Evolutionary conservation across 345 rosid genomes (phyloP), one percentile per base, ranked within the genome.

Genomic region (Nephelium lappaceum): DNA sequence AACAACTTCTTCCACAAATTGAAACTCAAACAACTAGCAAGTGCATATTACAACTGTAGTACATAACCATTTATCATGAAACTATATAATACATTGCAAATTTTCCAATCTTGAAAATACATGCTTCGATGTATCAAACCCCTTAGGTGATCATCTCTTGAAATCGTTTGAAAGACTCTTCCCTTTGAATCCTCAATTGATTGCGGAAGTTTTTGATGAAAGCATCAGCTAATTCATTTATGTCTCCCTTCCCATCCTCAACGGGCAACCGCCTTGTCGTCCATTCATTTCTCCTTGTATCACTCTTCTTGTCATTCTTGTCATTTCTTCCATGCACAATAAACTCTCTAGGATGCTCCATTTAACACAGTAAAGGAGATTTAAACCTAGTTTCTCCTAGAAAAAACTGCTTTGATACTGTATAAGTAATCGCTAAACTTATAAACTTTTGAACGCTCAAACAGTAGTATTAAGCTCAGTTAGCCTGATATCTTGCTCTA

Each of bases 151-250:
- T 79, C 84, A 70, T 81, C 51, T 81, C 83, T 5, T 74, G 84
- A 12, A 68, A 66, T 57, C 77, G 79, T 69, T 83, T 81, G 23
- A 83, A 19, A 1, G 83, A 85, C 25, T 85, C 83, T n/a, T 81
- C 78, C 5, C 78, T 75, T 74, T 86, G 83, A 72, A 86, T 74
- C 79, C 49, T 79, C 8, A 85, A 72, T 42, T 81, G 84, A 51
- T 76, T 73, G 42, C 49, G 82, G 76, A 82, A 85, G n/a, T 76
- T 86, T 76, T 61, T 79, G 70, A 86, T 81, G 74, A 86, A 86
- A 71, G 78, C 80, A 19, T 83, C 82, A 8, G 85, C 83, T 8
- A 38, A 31, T 19, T 69, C 67, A 65, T 86, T 81, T 49, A 81
- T 51, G 67, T 85, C 88, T 66, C 61, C 86, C 49, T 53, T 49